Evolutionary conservation across 176 grass and related monocot species (phyloP), one percentile per base, ranked within the genome.

Genomic region (Oryza glumipatula): DNA sequence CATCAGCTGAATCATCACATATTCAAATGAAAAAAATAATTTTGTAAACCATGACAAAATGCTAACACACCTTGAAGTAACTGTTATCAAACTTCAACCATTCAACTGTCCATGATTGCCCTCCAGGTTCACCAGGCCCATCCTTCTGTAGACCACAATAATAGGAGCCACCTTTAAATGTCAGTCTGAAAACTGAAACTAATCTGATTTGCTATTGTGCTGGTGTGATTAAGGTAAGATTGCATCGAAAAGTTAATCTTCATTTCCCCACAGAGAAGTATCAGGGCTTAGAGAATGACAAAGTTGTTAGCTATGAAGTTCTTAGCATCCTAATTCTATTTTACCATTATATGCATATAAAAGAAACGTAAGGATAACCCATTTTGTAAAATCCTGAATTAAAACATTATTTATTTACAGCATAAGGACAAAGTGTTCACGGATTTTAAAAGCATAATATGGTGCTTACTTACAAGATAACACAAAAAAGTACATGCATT

Each of bases 61-160:
- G 43, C 22, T 36, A 26, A 39, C 82, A 24, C 26, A 94, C 96
- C 83, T 80, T 95, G 86, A 95, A 98, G 88, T 95, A 98, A 61
- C 88, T 98, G 68, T 95, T 98, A 73, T 98, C 96, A 81, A 98
- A 95, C 81, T 94, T 95, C 88, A 98, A 85, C 96, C 96, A 98
- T 81, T 94, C 87, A 72, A 65, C 88, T 38, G 93, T 98, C 96
- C 96, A 98, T 67, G 96, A 98, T 56, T 98, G 96, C 10, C 96
- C 96, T 77, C 96, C 96, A 58, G 96, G 88, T 83, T 92, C 96
- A 88, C 96, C 96, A 87, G 96, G 96, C 32, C 93, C 96, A 74
- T 94, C 93, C 80, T 96, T 99, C 96, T 99, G 80, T 81, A 83
- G 46, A 81, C 19, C 36, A 33, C n/a, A 81, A 64, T 75, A 61